phyloP scores from a whole-genome alignment of 2,329 filamentous ascomycete species.

The Pezicula radicicola region DNA sequence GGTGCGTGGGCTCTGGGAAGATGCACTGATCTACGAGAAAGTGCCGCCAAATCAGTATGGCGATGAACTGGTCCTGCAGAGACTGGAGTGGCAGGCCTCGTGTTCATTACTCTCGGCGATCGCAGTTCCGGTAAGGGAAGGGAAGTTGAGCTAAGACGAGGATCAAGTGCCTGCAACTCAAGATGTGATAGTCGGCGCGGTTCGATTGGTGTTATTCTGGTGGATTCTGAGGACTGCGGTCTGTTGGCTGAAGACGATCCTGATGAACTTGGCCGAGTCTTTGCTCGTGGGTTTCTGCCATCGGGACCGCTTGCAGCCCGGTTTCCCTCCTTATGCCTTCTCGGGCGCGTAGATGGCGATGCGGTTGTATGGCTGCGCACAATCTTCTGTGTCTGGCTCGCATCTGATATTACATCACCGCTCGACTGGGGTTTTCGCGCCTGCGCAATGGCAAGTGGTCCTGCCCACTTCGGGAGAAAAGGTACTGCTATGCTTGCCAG shows the following conservation, averaged over 20 bases:
- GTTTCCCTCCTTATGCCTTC: slow-evolving; percentile 38
- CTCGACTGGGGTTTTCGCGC: slow-evolving; percentile 69
- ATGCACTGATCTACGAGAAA: slow-evolving; percentile 55
- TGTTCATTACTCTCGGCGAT: slow-evolving; percentile 44
- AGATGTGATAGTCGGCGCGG: slow-evolving; percentile 24
- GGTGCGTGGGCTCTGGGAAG: slow-evolving; percentile 55
- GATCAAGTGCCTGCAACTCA: slow-evolving; percentile 42
- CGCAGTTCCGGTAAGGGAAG: slow-evolving; percentile 60
- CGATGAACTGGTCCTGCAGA: slow-evolving; percentile 49
- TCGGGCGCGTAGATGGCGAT: slow-evolving; percentile 39
- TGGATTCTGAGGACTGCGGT: slow-evolving; percentile 19
- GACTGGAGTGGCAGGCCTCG: slow-evolving; percentile 55
- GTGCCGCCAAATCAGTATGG: slow-evolving; percentile 38
- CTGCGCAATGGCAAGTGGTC: slow-evolving; percentile 78
- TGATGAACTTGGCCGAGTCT: slow-evolving; percentile 18
- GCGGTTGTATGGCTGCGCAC: slow-evolving; percentile 68
- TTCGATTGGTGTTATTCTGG: slow-evolving; percentile 16
- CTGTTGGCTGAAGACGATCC: slow-evolving; percentile 20
- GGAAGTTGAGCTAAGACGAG: slow-evolving; percentile 65
- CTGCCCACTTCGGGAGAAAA: slow-evolving; percentile 72
- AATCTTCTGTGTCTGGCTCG: slow-evolving; percentile 49
- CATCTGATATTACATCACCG: slow-evolving; percentile 59
- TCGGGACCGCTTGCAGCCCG: slow-evolving; percentile 35
- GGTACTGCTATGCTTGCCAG: slow-evolving; percentile 74
- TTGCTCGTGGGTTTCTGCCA: slow-evolving; percentile 27